A percentile compares a stretch with the other conserved stretches of the same genome.
Evolutionary conservation across 345 rosid species (phyloP).

Genomic region (Euphorbia peplus): DNA sequence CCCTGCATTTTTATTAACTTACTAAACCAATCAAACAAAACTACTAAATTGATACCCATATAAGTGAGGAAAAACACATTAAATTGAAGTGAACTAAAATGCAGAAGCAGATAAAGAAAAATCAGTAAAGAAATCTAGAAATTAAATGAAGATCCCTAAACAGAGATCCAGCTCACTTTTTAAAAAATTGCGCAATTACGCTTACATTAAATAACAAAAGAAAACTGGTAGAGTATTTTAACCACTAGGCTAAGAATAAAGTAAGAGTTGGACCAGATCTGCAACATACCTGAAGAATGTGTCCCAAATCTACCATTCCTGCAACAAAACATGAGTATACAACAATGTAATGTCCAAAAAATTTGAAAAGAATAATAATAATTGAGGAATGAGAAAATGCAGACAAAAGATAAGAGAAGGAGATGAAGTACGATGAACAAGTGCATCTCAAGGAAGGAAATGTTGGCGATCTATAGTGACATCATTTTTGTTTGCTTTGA

Average conservation of each 20-base stretch:
- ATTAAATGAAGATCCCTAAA: neutral
- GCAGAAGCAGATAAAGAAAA: neutral
- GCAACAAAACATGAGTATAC: slow-evolving; percentile 15
- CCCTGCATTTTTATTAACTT: neutral
- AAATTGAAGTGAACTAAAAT: neutral
- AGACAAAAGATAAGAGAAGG: slow-evolving; percentile 7
- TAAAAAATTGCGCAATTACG: too few species aligned
- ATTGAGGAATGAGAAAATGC: slow-evolving; percentile 1
- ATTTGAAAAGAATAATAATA: neutral
- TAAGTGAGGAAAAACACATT: neutral
- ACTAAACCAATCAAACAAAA: neutral
- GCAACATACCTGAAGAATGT: slow-evolving; percentile 40
- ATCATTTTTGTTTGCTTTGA: too few species aligned
- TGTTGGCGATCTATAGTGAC: slow-evolving; percentile 20
- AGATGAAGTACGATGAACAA: slow-evolving; percentile 29
- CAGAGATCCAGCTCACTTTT: slow-evolving; percentile 4
- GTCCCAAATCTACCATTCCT: slow-evolving; percentile 45
- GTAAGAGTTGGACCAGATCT: slow-evolving; percentile 49
- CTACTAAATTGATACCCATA: neutral
- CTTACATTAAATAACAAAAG: too few species aligned
- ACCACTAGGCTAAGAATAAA: neutral
- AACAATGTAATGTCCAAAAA: slow-evolving; percentile 4
- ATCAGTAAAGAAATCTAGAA: neutral
- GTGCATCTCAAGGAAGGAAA: slow-evolving; percentile 27
- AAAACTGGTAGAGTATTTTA: too few species aligned